Evolutionary conservation across 768 basidiomycete genomes (phyloP).

Genomic region (Neoboletus subvelutipes): DNA sequence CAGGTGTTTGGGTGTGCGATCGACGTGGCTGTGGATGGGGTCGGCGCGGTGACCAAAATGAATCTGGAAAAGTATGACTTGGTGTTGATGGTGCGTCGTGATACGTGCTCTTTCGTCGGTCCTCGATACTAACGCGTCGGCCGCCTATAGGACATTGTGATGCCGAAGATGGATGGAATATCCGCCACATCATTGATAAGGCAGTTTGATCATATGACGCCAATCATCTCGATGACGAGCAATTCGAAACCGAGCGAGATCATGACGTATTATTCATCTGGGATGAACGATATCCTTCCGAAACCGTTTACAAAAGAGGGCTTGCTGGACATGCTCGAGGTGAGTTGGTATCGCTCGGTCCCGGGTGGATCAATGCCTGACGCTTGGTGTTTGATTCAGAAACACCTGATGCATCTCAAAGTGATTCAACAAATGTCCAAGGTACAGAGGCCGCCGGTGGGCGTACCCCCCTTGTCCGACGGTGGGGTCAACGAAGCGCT

Average conservation of each 20-base stretch:
- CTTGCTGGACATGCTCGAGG: slow-evolving; percentile 89
- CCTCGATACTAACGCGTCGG: not conserved
- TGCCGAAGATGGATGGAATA: slow-evolving; percentile 86
- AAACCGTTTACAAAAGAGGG: slow-evolving; percentile 98
- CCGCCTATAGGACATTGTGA: slow-evolving; percentile 79
- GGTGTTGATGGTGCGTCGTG: slow-evolving; percentile 81
- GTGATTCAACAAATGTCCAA: slow-evolving; percentile 76
- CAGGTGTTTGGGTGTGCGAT: slow-evolving; percentile 94
- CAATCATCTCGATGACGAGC: slow-evolving; percentile 98
- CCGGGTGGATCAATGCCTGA: not conserved
- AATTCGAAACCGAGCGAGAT: slow-evolving; percentile 93
- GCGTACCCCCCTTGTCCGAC: slow-evolving; percentile 61
- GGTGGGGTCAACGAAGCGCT: slow-evolving; percentile 54
- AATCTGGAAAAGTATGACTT: slow-evolving; percentile 94
- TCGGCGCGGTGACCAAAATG: slow-evolving; percentile 94
- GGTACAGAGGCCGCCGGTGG: slow-evolving; percentile 58
- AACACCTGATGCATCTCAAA: slow-evolving; percentile 86
- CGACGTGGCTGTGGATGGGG: slow-evolving; percentile 92
- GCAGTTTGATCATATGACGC: slow-evolving; percentile 92
- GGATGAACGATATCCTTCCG: slow-evolving; percentile 96
- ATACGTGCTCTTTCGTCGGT: not conserved
- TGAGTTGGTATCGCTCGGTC: slow-evolving; percentile 25
- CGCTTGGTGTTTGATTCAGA: slow-evolving; percentile 39
- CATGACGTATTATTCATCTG: slow-evolving; percentile 69
- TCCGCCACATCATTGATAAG: slow-evolving; percentile 91